Evolutionary conservation across 371 early-diverging fungal genomes (phyloP), one percentile per base, ranked within the genome.

Genomic region (Paraphysoderma sedebokerense): DNA sequence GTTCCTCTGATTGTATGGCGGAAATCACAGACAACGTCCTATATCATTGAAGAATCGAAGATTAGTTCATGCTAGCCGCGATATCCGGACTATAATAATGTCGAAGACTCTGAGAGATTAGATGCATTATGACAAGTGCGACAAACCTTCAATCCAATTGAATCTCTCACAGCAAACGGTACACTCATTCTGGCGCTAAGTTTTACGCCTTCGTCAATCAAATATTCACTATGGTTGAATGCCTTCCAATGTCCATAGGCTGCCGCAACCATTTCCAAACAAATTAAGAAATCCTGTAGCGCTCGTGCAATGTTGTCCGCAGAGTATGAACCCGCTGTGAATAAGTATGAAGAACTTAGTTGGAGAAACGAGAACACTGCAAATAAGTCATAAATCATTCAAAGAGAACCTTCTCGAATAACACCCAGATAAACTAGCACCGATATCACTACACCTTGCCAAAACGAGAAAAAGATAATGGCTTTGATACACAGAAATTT

Each of bases 401-500:
- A 37, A n/a, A 6, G 26, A 63, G 61, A 67, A 77, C 77, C 67
- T 48, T 67, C 76, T 36, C 67, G 71, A 42, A 90, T 81, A 19
- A 77, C 51, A 5, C 87, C 88, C 0, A 74, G 59, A 22, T 74
- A 71, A 0, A 85, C 84, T 30, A 92, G 54, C 9, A 92, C 62
- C 8, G 95, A 82, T 31, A 95, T 69, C 17, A 76, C 70, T 19
- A 95, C 63, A n/a, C 90, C 80, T 59, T 95, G 96, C 90, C 93
- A 95, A 58, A 86, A 95, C 0, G 92, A 85, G 56, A 95, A 84
- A 58, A 92, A 92, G 45, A 95, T 79, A 30, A 92, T 81, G 4
- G 87, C 84, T 60, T 95, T 95, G 55, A 95, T 79, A 51, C 88
- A 88, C 13, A 92, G 60, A 50, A 95, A 92, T 58, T 95, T 95